A percentile compares a stretch with the other conserved stretches of the same genome.
These are phyloP conservation scores for Begonia loranthoides DNA, from an alignment of 306 rosid genomes.

Conservation along the genomic window DNA sequence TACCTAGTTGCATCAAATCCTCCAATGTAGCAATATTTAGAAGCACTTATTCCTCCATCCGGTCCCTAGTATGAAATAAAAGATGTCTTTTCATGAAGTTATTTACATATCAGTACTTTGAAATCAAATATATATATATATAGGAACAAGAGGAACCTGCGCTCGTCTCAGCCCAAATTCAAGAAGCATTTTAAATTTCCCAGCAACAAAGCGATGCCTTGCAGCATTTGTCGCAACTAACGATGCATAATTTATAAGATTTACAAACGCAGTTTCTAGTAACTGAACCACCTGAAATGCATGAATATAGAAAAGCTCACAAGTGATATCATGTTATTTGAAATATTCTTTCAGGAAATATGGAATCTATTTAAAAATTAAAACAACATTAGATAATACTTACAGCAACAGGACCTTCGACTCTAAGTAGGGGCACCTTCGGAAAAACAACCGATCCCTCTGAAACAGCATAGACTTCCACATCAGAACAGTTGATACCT, in stretches of 20 bases:
- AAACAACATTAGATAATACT: slow-evolving; percentile 19
- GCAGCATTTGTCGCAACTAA: slow-evolving; percentile 90
- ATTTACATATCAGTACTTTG: neutral
- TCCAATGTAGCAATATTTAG: slow-evolving; percentile 86
- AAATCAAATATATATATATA: neutral
- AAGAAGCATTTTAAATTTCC: slow-evolving; percentile 70
- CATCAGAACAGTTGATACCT: slow-evolving; percentile 79
- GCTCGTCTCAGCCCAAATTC: slow-evolving; percentile 96
- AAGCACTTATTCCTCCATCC: slow-evolving; percentile 88
- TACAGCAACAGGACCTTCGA: slow-evolving; percentile 96
- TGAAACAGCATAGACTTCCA: slow-evolving; percentile 70
- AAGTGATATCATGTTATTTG: too few species aligned
- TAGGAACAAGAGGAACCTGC: slow-evolving; percentile 28
- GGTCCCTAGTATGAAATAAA: slow-evolving; percentile 54
- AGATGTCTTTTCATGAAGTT: slow-evolving; percentile 14
- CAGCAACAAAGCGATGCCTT: slow-evolving; percentile 87
- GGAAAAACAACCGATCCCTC: slow-evolving; percentile 97
- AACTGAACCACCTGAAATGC: slow-evolving; percentile 73
- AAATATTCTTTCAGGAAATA: too few species aligned
- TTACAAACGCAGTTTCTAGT: slow-evolving; percentile 80
- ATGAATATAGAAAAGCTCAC: too few species aligned
- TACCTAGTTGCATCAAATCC: slow-evolving; percentile 98
- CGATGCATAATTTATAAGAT: slow-evolving; percentile 67
- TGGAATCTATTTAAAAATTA: too few species aligned
- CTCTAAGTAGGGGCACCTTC: slow-evolving; percentile 77